Conservation (phyloP, 768 basidiomycete genomes). For the Tephrocybe sp. region DNA sequence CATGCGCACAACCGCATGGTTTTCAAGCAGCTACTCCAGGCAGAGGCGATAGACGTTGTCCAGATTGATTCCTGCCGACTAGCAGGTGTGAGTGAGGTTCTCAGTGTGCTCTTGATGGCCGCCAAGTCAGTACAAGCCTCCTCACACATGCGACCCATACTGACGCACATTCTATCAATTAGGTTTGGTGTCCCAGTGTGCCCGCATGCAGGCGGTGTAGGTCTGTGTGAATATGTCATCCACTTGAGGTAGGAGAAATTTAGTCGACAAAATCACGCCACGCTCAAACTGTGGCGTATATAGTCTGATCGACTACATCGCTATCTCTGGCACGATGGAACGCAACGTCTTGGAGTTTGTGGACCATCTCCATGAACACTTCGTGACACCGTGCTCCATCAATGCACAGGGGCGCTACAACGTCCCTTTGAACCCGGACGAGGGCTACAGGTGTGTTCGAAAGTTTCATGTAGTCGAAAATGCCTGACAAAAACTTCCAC, state of each 20-base stretch:
- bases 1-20: slow-evolving; percentile 93
- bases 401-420: slow-evolving; percentile 86
- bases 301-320: slow-evolving; percentile 91
- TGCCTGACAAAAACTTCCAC: slow-evolving; percentile 4
- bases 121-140: slow-evolving; percentile 57
- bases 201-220: slow-evolving; percentile 94
- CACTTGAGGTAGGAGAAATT: slow-evolving; percentile 73
- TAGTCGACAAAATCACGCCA: too few relatives aligned
- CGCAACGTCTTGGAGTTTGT: slow-evolving; percentile 91
- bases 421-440: slow-evolving; percentile 71
- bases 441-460: slow-evolving; percentile 77
- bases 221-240: slow-evolving; percentile 90
- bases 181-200: slow-evolving; percentile 86
- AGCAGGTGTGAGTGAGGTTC: slow-evolving; percentile 92
- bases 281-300: not conserved
- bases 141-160: not conserved
- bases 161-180: not conserved
- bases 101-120: slow-evolving; percentile 87
- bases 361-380: slow-evolving; percentile 94
- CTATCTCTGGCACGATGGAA: slow-evolving; percentile 89
- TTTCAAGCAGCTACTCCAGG: slow-evolving; percentile 94
- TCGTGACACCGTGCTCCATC: slow-evolving; percentile 85
- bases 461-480: too few relatives aligned
- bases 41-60: slow-evolving; percentile 90
- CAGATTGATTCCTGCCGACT: slow-evolving; percentile 95